Percentiles rank a stretch among this genome's conserved stretches.
These are phyloP conservation scores for Yarrowia divulgata DNA, from an alignment of 805 yeast species.

Conservation along the genomic window DNA sequence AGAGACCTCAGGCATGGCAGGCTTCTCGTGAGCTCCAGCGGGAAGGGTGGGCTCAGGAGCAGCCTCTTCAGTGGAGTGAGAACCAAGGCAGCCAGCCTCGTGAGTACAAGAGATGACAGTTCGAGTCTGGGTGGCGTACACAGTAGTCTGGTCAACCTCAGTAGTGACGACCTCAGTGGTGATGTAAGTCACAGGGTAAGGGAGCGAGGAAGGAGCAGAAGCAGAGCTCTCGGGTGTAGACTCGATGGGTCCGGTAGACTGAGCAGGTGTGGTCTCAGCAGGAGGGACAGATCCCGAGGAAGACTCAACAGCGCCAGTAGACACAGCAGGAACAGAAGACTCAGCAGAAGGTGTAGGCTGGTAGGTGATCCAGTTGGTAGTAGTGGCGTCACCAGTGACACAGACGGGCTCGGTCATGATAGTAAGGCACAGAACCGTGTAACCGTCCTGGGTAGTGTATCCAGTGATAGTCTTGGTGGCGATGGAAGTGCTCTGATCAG, in stretches of 20 bases:
- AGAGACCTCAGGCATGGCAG: constrained; percentile 21
- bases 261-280: background rate
- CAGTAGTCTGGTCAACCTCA: constrained; percentile 24
- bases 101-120: constrained; percentile 25
- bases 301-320: background rate
- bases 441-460: background rate
- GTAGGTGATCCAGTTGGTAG: constrained; percentile 28
- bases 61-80: background rate
- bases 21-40: constrained; percentile 30
- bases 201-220: constrained; percentile 1
- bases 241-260: background rate
- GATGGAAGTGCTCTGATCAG: constrained; percentile 15
- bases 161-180: constrained; percentile 28
- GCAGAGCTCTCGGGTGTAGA: background rate
- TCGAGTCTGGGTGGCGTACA: constrained; percentile 9
- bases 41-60: constrained; percentile 1
- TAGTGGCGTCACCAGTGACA: constrained; percentile 13
- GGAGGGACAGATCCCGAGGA: constrained; percentile 2
- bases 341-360: constrained; percentile 23
- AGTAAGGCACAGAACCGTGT: constrained; percentile 19
- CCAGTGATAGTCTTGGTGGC: constrained; percentile 19
- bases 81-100: constrained; percentile 22
- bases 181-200: constrained; percentile 12
- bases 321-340: background rate
- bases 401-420: constrained; percentile 21